phyloP scores from a whole-genome alignment of 441 rosid genomes.

The Adansonia rubrostipa region DNA sequence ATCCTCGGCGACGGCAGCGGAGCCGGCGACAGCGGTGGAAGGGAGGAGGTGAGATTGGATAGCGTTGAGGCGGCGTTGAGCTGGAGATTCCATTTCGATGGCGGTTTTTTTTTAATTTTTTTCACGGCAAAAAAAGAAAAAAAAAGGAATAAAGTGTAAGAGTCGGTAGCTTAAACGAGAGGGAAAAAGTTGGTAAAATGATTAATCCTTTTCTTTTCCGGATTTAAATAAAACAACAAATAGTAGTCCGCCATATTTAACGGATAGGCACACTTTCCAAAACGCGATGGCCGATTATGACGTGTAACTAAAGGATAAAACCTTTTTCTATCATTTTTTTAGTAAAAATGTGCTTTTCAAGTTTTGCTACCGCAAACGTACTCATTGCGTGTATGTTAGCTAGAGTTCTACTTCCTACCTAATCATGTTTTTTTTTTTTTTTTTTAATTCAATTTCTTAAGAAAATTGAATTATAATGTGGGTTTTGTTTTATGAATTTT shows the following conservation, averaged over 20 bases:
- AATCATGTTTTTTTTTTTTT: too few species aligned
- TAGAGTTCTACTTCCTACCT: too few species aligned
- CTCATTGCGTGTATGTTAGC: too few species aligned
- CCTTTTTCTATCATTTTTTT: too few species aligned
- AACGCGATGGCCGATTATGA: not conserved
- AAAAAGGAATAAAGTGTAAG: not conserved
- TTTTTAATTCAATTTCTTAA: too few species aligned
- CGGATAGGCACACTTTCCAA: slow-evolving; percentile 2
- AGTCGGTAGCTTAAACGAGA: slow-evolving; percentile 8
- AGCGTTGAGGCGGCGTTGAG: slow-evolving; percentile 71
- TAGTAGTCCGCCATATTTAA: not conserved
- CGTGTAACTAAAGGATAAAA: not conserved
- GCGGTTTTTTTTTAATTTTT: slow-evolving; percentile 5
- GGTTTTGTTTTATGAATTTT: too few species aligned
- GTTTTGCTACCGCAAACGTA: too few species aligned
- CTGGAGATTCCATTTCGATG: slow-evolving; percentile 51
- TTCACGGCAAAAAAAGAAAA: not conserved
- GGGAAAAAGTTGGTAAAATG: not conserved
- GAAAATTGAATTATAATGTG: too few species aligned
- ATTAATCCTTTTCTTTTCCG: not conserved
- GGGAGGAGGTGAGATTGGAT: slow-evolving; percentile 59
- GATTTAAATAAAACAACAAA: not conserved
- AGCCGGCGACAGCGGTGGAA: slow-evolving; percentile 22
- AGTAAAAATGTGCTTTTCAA: too few species aligned
- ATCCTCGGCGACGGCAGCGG: slow-evolving; percentile 15